These are phyloP conservation scores for Rubia yunnanensis DNA, from an alignment of 257 asterid genomes.

Conservation along the genomic window DNA sequence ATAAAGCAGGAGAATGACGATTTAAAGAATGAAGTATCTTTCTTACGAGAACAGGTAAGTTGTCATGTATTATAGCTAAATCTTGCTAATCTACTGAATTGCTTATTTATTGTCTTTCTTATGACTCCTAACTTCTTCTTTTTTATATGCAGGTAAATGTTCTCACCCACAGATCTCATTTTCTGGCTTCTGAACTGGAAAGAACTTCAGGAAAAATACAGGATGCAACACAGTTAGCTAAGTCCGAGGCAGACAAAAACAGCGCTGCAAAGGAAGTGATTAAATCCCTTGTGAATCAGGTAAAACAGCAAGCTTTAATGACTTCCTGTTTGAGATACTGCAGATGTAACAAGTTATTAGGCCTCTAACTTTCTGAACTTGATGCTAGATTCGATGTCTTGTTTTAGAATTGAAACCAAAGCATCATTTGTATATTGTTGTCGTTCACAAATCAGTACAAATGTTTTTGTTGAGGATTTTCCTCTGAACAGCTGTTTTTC, in stretches of 20 bases:
- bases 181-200: slow-evolving; percentile 47
- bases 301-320: slow-evolving; percentile 10
- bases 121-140: not conserved
- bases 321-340: slow-evolving; percentile 9
- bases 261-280: slow-evolving; percentile 49
- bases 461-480: not conserved
- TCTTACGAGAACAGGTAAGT: slow-evolving; percentile 55
- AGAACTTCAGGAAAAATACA: slow-evolving; percentile 36
- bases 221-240: slow-evolving; percentile 32
- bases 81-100: not conserved
- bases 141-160: slow-evolving; percentile 39
- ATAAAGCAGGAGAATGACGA: slow-evolving; percentile 31
- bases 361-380: not conserved
- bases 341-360: not conserved
- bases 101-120: not conserved
- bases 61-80: not conserved
- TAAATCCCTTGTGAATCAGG: slow-evolving; percentile 44
- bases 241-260: slow-evolving; percentile 39
- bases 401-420: not conserved
- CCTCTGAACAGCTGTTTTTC: not conserved
- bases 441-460: not conserved
- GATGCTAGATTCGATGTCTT: not conserved
- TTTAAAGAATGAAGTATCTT: slow-evolving; percentile 38
- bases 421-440: not conserved
- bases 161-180: slow-evolving; percentile 41